Conservation (phyloP, 345 rosid genomes). For the Lepidium africanum region DNA sequence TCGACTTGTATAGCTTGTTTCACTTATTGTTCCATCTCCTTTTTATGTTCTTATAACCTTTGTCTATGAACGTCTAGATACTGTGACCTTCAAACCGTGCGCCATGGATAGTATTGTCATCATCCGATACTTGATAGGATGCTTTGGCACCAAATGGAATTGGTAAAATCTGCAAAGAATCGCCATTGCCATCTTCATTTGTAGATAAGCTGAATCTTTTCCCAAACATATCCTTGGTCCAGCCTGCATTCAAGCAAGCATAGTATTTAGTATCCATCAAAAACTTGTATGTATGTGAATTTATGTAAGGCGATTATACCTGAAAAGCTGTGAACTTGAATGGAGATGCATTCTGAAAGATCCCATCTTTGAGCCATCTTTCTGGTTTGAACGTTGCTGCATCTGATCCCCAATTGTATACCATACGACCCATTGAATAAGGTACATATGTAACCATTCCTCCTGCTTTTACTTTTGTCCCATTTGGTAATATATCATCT, state of each 20-base stretch:
- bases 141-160: constrained; percentile 62
- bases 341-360: constrained; percentile 81
- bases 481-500: constrained; percentile 82
- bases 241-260: constrained; percentile 55
- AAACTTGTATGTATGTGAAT: not conserved
- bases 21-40: not conserved
- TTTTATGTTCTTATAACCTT: too few species aligned
- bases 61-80: constrained; percentile 36
- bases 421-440: constrained; percentile 98
- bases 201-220: constrained; percentile 94
- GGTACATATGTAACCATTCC: constrained; percentile 98
- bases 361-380: constrained; percentile 89
- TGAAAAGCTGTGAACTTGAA: constrained; percentile 96
- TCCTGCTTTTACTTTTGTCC: constrained; percentile 89
- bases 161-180: constrained; percentile 69
- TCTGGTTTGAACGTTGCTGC: constrained; percentile 78
- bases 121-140: constrained; percentile 86
- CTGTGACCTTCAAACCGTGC: constrained; percentile 62
- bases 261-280: not conserved
- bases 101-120: constrained; percentile 89
- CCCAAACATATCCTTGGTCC: constrained; percentile 96
- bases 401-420: constrained; percentile 87
- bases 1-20: not conserved
- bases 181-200: constrained; percentile 91
- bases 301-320: constrained; percentile 26